Conservation (phyloP, 73 alveolate species). For the Paramecium primaurelia region DNA sequence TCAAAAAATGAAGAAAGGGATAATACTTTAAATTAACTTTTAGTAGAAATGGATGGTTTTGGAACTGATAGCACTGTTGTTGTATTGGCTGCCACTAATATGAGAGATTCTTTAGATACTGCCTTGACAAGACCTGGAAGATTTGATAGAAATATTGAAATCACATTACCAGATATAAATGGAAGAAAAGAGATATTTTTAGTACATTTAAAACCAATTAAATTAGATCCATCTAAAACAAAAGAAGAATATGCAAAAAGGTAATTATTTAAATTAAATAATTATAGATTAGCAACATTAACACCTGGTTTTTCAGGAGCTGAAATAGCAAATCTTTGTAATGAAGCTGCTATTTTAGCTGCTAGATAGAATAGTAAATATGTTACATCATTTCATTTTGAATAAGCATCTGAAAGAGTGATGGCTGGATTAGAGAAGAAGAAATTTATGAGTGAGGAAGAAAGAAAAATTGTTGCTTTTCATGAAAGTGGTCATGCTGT, state of each 20-base stretch:
- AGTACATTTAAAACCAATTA: conserved; percentile 61
- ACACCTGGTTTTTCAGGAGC: no score
- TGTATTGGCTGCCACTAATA: conserved; percentile 95
- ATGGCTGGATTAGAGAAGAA: conserved; percentile 71
- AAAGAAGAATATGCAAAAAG: conserved; percentile 57
- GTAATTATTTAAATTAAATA: conserved; percentile 55
- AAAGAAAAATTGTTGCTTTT: conserved; percentile 67
- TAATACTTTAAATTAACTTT: conserved; percentile 96
- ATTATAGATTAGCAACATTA: conserved; percentile 74
- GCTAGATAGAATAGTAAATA: neutral
- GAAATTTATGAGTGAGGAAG: conserved; percentile 40
- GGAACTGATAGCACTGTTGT: conserved; percentile 95
- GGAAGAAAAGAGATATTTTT: conserved; percentile 65
- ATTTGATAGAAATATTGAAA: conserved; percentile 76
- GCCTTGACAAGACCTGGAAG: conserved; percentile 97
- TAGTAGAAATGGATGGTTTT: conserved; percentile 98
- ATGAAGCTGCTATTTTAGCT: no score
- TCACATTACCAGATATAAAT: conserved; percentile 72
- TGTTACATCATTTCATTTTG: conserved; percentile 66
- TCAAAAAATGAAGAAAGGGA: conserved; percentile 96
- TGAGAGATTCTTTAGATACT: conserved; percentile 88
- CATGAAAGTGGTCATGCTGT: conserved; percentile 83
- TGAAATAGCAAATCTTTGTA: no score
- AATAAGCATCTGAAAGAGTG: conserved; percentile 70
- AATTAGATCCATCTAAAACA: conserved; percentile 24